Conservation (phyloP, 2,329 filamentous ascomycete genomes). For the Fonsecaea erecta region DNA sequence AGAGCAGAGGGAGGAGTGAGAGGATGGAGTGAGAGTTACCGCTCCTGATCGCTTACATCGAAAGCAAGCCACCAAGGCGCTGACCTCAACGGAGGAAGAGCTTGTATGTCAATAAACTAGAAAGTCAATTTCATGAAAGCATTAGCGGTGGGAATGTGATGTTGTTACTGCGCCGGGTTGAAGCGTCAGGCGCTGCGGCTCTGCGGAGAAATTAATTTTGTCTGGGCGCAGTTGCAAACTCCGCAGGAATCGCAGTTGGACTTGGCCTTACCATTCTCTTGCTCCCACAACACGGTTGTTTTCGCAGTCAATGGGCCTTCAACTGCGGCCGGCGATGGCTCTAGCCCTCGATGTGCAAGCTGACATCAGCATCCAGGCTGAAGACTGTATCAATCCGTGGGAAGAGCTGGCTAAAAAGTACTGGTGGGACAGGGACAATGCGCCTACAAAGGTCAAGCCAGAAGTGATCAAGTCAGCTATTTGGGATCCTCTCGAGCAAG, state of each 20-base stretch:
- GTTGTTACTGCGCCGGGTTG: background rate
- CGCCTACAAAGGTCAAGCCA: slow-evolving; percentile 66
- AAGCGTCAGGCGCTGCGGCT: background rate
- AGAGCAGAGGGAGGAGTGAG: slow-evolving; percentile 1
- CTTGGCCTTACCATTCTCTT: slow-evolving; percentile 1
- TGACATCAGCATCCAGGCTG: slow-evolving; percentile 5
- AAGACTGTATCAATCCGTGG: slow-evolving; percentile 50
- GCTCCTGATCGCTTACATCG: slow-evolving; percentile 4
- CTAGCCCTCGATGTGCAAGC: slow-evolving; percentile 51
- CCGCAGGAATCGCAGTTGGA: slow-evolving; percentile 7
- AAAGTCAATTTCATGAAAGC: background rate
- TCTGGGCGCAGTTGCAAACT: background rate
- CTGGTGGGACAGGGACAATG: slow-evolving; percentile 77
- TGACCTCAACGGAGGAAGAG: background rate
- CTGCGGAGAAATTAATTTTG: slow-evolving; percentile 20
- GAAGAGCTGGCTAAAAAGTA: slow-evolving; percentile 76
- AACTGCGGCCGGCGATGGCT: slow-evolving; percentile 62
- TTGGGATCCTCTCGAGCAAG: slow-evolving; percentile 85
- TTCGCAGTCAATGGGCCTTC: slow-evolving; percentile 37
- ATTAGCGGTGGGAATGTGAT: background rate
- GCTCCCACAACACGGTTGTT: background rate
- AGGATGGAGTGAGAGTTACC: background rate
- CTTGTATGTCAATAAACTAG: no score
- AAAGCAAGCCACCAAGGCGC: no score
- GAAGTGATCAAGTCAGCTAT: slow-evolving; percentile 84